Conservation (phyloP, 495 filamentous ascomycete genomes). For the Penicillium lividum region DNA sequence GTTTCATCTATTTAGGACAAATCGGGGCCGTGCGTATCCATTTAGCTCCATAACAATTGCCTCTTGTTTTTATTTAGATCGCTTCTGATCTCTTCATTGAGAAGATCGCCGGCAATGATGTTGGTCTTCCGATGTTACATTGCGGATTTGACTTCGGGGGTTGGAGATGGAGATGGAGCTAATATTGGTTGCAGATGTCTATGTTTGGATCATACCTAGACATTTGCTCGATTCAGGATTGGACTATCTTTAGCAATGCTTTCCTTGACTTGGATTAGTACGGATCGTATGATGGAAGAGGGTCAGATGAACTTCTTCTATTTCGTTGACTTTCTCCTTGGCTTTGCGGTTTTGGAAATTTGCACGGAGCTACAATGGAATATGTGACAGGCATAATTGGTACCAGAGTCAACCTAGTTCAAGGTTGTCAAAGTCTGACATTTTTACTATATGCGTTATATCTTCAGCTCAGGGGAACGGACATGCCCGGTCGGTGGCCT, state of each 20-base stretch:
- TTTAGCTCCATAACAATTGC: neutral
- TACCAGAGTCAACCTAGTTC: too few relatives aligned
- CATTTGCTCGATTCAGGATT: neutral
- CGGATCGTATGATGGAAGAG: neutral
- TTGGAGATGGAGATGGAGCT: neutral
- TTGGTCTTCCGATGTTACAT: neutral
- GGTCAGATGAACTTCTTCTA: neutral
- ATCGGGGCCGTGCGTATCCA: neutral
- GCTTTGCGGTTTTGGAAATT: neutral
- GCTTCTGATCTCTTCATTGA: neutral
- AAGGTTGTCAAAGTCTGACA: too few relatives aligned
- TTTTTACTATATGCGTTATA: too few relatives aligned
- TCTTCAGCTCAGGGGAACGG: too few relatives aligned
- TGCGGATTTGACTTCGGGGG: neutral
- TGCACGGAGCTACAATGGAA: too few relatives aligned
- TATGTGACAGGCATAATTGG: too few relatives aligned
- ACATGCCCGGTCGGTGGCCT: too few relatives aligned
- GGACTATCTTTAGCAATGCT: neutral
- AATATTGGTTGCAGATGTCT: neutral
- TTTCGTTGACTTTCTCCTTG: neutral
- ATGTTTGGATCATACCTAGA: neutral
- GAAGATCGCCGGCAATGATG: neutral
- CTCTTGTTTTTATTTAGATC: neutral
- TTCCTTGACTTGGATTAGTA: neutral
- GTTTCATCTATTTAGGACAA: slow-evolving; percentile 1